A percentile compares a stretch with the other conserved stretches of the same genome.
These are phyloP conservation scores for Cryptococcus sp. DNA, from an alignment of 1,284 basidiomycete species.

Conservation along the genomic window DNA sequence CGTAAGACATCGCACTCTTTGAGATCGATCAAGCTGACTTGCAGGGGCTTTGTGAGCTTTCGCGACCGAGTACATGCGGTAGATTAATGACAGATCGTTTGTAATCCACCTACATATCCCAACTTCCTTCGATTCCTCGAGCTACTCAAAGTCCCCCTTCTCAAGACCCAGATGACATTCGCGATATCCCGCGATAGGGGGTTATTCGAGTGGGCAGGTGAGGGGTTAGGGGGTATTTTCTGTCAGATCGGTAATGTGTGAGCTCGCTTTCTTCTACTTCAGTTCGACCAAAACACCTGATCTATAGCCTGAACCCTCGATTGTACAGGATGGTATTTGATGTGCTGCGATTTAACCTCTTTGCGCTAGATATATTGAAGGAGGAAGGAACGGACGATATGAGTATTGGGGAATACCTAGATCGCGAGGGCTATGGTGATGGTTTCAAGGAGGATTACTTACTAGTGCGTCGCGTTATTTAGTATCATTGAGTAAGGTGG, in stretches of 20 bases:
- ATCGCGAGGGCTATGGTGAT: constrained; percentile 62
- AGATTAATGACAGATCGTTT: constrained; percentile 60
- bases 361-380: constrained; percentile 51
- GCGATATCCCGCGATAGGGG: constrained; percentile 66
- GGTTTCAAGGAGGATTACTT: constrained; percentile 73
- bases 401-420: constrained; percentile 67
- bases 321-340: constrained; percentile 77
- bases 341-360: constrained; percentile 70
- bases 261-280: too few species aligned
- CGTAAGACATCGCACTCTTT: constrained; percentile 48
- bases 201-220: constrained; percentile 69
- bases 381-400: constrained; percentile 43
- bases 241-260: constrained; percentile 59
- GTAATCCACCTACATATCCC: constrained; percentile 73
- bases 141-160: constrained; percentile 52
- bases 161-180: constrained; percentile 73
- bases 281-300: too few species aligned
- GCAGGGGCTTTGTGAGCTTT: constrained; percentile 45
- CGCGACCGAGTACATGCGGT: neutral
- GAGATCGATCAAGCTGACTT: neutral
- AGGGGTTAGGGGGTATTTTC: constrained; percentile 60
- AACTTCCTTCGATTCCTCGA: constrained; percentile 71
- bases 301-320: constrained; percentile 54
- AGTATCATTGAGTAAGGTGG: neutral
- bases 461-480: constrained; percentile 54